Evolutionary conservation across 805 yeast species (phyloP), one percentile per base, ranked within the genome.

Genomic region (Saccharomycopsis fodiens): DNA sequence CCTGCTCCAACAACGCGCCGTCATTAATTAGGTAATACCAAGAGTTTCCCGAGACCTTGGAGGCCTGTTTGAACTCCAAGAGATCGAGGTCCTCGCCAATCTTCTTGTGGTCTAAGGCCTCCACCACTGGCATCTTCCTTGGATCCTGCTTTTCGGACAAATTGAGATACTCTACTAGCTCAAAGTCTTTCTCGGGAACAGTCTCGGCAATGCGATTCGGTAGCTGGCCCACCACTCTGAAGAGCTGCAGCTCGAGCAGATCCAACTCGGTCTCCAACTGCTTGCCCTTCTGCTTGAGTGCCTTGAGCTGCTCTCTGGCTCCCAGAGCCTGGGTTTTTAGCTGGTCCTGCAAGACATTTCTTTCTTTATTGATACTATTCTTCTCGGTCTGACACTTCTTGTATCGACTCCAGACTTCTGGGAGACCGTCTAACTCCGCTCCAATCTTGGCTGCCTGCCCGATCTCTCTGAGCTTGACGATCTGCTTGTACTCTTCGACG

Each of bases 1-100:
- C 98, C 58, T 84, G 94, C 58, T 93, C 98, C 41, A 93, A 63
- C 30, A 80, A 65, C 0, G 96, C 97, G 16, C 93, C 96, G 52
- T 83, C 94, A 16, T 86, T 85, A 1, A 82, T 50, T 4, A 93
- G 64, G 56, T 85, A 93, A 59, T 88, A 89, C 83, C 95, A 88
- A 2, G 95, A 85, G 1, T 69, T 63, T 0, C 96, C 96, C 4
- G 93, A 74, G 1, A 86, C 76, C 27, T 73, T 68, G 0, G 97
- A 68, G 0, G 95, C 97, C 0, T 75, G 67, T 15, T 68, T 65
- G 43, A 93, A 73, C 48, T 93, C 93, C 21, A 87, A 63, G 21
- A 91, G 62, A 0, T 78, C 76, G 30, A 86, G 70, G n/a, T 65
- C 61, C 19, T 71, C 76, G 52, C 85, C 88, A n/a, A 93, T 82